Conservation (phyloP, 305 asterid species). For the Solanum aculeatissimum region DNA sequence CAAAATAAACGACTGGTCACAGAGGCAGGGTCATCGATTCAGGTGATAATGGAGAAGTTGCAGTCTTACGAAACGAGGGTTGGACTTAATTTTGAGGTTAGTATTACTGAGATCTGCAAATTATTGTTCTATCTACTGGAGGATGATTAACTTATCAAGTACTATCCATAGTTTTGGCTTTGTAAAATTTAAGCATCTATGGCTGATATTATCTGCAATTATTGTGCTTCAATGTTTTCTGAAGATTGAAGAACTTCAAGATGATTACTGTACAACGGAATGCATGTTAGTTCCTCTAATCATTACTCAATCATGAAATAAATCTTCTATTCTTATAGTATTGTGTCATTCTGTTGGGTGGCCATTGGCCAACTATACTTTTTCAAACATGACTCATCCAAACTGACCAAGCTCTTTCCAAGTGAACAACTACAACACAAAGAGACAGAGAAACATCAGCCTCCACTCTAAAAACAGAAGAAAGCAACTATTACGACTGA, state of each 20-base stretch:
- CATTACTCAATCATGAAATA: not conserved
- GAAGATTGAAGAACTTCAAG: not conserved
- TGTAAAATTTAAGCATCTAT: not conserved
- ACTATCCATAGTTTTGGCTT: not conserved
- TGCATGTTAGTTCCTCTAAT: not conserved
- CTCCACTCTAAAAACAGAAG: not conserved
- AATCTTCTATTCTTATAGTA: not conserved
- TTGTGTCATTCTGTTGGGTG: not conserved
- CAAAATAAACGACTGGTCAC: constrained; percentile 67
- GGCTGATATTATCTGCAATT: not conserved
- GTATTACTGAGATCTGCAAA: not conserved
- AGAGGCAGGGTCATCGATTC: constrained; percentile 71
- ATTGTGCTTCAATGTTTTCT: not conserved
- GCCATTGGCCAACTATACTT: not conserved
- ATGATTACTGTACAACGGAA: not conserved
- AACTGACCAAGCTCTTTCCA: not conserved
- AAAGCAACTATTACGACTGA: not conserved
- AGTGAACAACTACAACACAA: not conserved
- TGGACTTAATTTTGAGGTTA: constrained; percentile 80
- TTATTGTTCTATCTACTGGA: not conserved
- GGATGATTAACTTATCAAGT: not conserved
- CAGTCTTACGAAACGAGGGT: constrained; percentile 82
- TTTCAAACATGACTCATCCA: not conserved
- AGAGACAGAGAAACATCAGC: not conserved
- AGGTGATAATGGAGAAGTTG: constrained; percentile 79